Evolutionary conservation across 2,329 filamentous ascomycete genomes (phyloP).

Genomic region (Fusarium avenaceum): DNA sequence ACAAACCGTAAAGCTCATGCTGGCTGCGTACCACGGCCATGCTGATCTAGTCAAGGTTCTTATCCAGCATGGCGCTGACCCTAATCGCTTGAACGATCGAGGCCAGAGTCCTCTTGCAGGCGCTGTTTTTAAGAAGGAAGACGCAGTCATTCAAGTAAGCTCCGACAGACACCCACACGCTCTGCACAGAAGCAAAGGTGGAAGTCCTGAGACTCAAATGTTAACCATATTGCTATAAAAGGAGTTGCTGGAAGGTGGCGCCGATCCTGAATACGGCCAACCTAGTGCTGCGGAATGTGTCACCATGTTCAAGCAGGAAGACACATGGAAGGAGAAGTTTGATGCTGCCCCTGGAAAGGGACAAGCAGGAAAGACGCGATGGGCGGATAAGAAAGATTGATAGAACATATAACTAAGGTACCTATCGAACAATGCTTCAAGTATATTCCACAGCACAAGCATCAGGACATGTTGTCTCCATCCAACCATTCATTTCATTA

Average conservation of each 20-base stretch:
- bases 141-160: slow-evolving; percentile 70
- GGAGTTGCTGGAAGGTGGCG: slow-evolving; percentile 65
- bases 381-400: not conserved
- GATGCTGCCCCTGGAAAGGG: slow-evolving; percentile 63
- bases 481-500: slow-evolving; percentile 32
- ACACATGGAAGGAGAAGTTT: slow-evolving; percentile 64
- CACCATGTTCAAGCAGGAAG: slow-evolving; percentile 66
- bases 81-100: slow-evolving; percentile 76
- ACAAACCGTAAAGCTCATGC: slow-evolving; percentile 69
- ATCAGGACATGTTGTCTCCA: not conserved
- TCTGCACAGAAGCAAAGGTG: not conserved
- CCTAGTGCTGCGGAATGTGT: slow-evolving; percentile 65
- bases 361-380: slow-evolving; percentile 28
- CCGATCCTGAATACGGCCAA: slow-evolving; percentile 66
- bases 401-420: not conserved
- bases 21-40: slow-evolving; percentile 78
- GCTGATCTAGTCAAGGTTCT: slow-evolving; percentile 71
- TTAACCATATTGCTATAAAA: slow-evolving; percentile 35
- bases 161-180: too few relatives aligned
- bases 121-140: slow-evolving; percentile 79
- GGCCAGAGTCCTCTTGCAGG: slow-evolving; percentile 79
- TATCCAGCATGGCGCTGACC: slow-evolving; percentile 72
- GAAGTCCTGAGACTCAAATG: not conserved
- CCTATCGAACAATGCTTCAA: not conserved
- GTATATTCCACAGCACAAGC: slow-evolving; percentile 1